A percentile compares a stretch with the other conserved stretches of the same genome.
phyloP scores from a whole-genome alignment of 2,329 filamentous ascomycete species.

The Colletotrichum sublineola region DNA sequence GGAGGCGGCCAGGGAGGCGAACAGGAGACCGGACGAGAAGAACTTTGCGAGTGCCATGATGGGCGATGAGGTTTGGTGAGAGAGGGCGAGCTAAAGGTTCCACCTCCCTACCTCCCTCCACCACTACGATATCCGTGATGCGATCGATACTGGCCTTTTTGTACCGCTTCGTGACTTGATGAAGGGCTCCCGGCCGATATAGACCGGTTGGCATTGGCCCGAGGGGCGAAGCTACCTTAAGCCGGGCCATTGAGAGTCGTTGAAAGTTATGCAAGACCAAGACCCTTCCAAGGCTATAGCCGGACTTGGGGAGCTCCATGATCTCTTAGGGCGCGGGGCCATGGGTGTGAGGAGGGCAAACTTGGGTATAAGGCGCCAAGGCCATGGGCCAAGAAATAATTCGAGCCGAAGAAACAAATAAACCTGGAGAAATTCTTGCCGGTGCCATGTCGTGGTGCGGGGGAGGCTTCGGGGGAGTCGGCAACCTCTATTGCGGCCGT shows the following conservation, averaged over 20 bases:
- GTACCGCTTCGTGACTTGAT: slow-evolving; percentile 26
- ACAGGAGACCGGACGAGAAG: slow-evolving; percentile 30
- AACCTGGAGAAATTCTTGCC: slow-evolving; percentile 27
- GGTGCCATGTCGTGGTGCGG: slow-evolving; percentile 22
- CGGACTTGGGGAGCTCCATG: slow-evolving; percentile 1
- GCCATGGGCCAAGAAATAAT: background rate
- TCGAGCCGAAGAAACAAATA: background rate
- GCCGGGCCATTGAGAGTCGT: slow-evolving; percentile 38
- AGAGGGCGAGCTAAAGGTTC: slow-evolving; percentile 3
- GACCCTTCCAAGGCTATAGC: slow-evolving; percentile 11
- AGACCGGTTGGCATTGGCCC: slow-evolving; percentile 34
- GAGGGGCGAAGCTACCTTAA: slow-evolving; percentile 26
- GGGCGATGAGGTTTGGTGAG: background rate
- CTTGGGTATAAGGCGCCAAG: slow-evolving; percentile 14
- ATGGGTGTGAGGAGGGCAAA: background rate
- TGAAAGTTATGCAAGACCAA: slow-evolving; percentile 19
- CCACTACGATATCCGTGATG: background rate
- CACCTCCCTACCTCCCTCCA: background rate
- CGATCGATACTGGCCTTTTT: slow-evolving; percentile 25
- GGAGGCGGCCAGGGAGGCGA: slow-evolving; percentile 47
- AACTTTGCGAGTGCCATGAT: slow-evolving; percentile 40
- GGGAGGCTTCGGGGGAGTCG: slow-evolving; percentile 26
- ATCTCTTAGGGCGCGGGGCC: slow-evolving; percentile 2
- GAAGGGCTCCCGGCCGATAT: slow-evolving; percentile 11
- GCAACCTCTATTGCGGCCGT: slow-evolving; percentile 1